Conservation (phyloP, 805 yeast genomes). For the Candida palmyrensis region DNA sequence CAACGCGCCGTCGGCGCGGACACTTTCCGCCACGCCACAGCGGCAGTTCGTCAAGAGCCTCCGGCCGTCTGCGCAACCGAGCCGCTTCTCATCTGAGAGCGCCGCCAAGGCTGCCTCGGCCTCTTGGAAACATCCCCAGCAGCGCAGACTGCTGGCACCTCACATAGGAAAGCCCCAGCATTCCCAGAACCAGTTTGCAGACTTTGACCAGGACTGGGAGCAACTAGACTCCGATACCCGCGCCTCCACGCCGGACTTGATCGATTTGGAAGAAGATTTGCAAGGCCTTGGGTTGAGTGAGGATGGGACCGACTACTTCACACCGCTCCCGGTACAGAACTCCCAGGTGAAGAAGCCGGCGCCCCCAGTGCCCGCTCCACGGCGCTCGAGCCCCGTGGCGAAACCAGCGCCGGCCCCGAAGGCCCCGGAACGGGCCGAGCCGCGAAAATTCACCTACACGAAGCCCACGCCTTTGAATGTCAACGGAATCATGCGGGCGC, state of each 20-base stretch:
- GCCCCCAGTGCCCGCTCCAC: slow-evolving; percentile 13
- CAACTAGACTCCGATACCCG: slow-evolving; percentile 11
- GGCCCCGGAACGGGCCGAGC: slow-evolving; percentile 3
- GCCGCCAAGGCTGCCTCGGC: slow-evolving; percentile 2
- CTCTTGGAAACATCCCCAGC: slow-evolving; percentile 5
- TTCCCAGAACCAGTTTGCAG: slow-evolving; percentile 23
- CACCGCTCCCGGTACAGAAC: slow-evolving; percentile 6
- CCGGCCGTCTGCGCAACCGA: neutral
- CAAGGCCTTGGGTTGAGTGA: slow-evolving; percentile 6
- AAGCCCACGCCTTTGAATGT: slow-evolving; percentile 38
- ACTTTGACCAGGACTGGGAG: slow-evolving; percentile 38
- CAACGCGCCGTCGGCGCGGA: slow-evolving; percentile 4
- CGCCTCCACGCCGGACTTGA: slow-evolving; percentile 37
- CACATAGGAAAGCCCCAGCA: neutral
- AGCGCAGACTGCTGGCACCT: neutral
- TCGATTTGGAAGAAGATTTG: slow-evolving; percentile 67
- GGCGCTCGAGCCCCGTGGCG: slow-evolving; percentile 8
- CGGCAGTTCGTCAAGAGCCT: slow-evolving; percentile 1
- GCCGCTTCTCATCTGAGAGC: slow-evolving; percentile 1
- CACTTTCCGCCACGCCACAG: slow-evolving; percentile 4
- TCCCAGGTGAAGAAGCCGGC: slow-evolving; percentile 13
- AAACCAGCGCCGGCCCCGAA: slow-evolving; percentile 1
- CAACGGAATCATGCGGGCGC: slow-evolving; percentile 25
- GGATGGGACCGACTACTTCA: slow-evolving; percentile 1
- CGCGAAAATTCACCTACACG: slow-evolving; percentile 26